Evolutionary conservation across 495 filamentous ascomycete species (phyloP), one percentile per base, ranked within the genome.

Genomic region (Cladorrhinum samala): DNA sequence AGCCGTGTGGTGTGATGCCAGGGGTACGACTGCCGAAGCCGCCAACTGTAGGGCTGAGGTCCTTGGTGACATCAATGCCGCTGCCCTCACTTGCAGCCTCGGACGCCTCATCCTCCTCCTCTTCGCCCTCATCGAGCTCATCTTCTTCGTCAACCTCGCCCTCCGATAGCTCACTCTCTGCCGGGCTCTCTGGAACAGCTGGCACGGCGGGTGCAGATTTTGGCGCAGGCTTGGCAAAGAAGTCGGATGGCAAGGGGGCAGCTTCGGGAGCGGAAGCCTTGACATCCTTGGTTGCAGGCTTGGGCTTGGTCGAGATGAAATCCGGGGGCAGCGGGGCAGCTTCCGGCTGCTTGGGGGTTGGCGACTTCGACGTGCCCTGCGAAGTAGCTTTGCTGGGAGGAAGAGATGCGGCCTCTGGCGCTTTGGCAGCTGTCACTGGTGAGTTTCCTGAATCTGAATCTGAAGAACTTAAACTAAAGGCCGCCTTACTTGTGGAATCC

Each of bases 401-500:
- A 54, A 74, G 74, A 39, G 74, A 67, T 2, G 72, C 67, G 14
- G 71, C 68, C 17, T 66, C 66, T 23, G 49, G 25, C 20, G 59
- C 46, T 42, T 70, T 68, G 42, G 66, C 52, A 45, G 56, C 61
- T 61, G 60, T 49, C 55, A 72, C 69, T 61, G 68, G 69, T 64
- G 68, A 66, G 54, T 55, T 56, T 61, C 63, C 56, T 55, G 76
- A 73, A 54, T 65, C 65, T 48, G 87, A 86, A 16, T 85, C 87
- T 50, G 77, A 77, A 6, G 86, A 86, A 21, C 84, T 55, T 25
- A 55, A 84, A 49, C 89, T 73, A 67, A 83, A 88, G 42, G 63
- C 72, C 54, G 75, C 73, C 71, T 83, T 85, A 72, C 82, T 89
- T 18, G 84, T 87, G 40, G 86, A 66, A 54, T 91, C 85, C n/a